phyloP scores from a whole-genome alignment of 805 yeast genomes.

The Yamadazyma akitaensis region DNA sequence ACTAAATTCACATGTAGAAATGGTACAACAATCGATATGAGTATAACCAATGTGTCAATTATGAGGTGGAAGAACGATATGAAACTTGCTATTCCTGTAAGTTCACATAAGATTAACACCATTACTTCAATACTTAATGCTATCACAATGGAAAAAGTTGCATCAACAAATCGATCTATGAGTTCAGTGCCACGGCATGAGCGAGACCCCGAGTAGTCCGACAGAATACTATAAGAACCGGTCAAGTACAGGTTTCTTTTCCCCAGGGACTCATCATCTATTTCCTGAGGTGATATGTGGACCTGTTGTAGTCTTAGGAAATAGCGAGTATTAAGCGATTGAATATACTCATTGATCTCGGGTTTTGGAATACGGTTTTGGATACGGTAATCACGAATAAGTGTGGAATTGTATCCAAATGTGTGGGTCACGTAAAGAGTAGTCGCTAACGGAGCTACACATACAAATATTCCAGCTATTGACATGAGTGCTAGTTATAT shows the following conservation, averaged over 20 bases:
- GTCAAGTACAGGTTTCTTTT: not conserved
- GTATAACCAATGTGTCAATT: conserved; percentile 34
- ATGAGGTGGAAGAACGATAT: conserved; percentile 37
- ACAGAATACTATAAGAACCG: no score
- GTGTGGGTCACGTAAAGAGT: conserved; percentile 8
- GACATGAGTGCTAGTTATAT: not conserved
- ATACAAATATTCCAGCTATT: not conserved
- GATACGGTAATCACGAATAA: conserved; percentile 16
- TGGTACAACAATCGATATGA: conserved; percentile 45
- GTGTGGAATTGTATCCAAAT: conserved; percentile 13
- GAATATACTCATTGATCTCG: conserved; percentile 22
- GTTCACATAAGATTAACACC: conserved; percentile 35
- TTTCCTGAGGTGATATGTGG: not conserved
- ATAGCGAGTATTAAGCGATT: not conserved
- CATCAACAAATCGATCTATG: conserved; percentile 15
- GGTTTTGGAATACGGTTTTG: conserved; percentile 12
- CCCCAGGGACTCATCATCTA: not conserved
- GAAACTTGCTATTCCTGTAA: conserved; percentile 22
- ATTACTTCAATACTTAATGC: conserved; percentile 32
- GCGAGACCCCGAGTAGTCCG: not conserved
- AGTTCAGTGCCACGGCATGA: not conserved
- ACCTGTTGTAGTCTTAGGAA: not conserved
- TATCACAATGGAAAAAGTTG: conserved; percentile 26
- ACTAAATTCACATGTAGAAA: conserved; percentile 31
- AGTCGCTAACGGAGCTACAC: not conserved